These are phyloP conservation scores for Manihot esculenta DNA, from an alignment of 441 rosid species.

Conservation along the genomic window DNA sequence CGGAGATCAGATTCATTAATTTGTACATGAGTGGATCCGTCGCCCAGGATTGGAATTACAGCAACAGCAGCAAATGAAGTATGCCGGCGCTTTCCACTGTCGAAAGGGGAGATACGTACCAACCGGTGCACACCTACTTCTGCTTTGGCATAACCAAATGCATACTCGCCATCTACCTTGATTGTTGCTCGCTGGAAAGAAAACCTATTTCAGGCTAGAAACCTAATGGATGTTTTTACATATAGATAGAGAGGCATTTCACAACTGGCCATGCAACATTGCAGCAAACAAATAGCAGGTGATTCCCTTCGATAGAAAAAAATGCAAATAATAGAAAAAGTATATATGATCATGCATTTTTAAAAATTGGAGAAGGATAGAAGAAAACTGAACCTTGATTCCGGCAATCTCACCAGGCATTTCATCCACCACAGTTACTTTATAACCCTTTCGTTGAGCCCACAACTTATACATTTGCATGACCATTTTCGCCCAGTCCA, in stretches of 20 bases:
- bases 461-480: conserved; percentile 90
- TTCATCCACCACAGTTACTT: conserved; percentile 76
- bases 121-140: conserved; percentile 97
- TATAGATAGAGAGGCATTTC: not conserved
- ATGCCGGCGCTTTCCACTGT: conserved; percentile 84
- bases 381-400: conserved; percentile 70
- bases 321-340: not conserved
- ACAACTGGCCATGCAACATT: conserved; percentile 12
- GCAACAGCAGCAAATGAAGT: conserved; percentile 99
- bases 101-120: conserved; percentile 94
- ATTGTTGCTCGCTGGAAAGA: conserved; percentile 86
- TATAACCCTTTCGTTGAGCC: conserved; percentile 72
- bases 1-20: conserved; percentile 90
- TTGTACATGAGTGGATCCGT: conserved; percentile 73
- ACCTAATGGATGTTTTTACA: not conserved
- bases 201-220: conserved; percentile 15
- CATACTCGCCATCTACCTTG: conserved; percentile 84
- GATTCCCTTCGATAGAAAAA: not conserved
- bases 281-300: not conserved
- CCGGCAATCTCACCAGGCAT: conserved; percentile 94
- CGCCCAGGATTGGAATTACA: conserved; percentile 81
- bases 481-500: conserved; percentile 97
- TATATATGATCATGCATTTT: not conserved
- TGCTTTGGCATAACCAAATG: conserved; percentile 97
- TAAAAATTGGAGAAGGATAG: conserved; percentile 14